Evolutionary conservation across 768 basidiomycete species (phyloP), one percentile per base, ranked within the genome.

Genomic region (Boletus rubescentipes): DNA sequence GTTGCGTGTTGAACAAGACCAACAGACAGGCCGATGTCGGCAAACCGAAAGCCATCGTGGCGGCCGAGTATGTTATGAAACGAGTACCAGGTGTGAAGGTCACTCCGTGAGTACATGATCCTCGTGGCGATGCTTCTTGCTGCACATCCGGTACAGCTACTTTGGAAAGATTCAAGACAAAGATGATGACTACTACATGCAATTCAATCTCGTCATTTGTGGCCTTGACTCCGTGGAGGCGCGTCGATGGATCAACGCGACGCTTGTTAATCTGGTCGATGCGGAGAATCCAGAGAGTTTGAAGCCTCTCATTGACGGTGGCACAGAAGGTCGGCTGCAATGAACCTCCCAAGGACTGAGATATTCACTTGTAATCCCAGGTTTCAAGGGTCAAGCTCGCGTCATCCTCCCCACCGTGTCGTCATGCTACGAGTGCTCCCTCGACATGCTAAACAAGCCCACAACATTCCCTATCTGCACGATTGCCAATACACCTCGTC

Each of bases 161-260:
- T 90, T 86, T 74, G 93, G 93, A 53, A 98, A 96, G 76, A 99
- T 99, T 56, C 97, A 99, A 72, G 97, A 98, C 74, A 98, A 98
- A 69, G 91, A 80, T 57, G 90, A 93, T 51, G 86, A 88, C 36
- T 98, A 96, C 66, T 99, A 98, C 74, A 78, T 91, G 81, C 91
- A 96, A 72, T 99, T 99, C 75, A 92, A 95, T 70, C 80, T 99
- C 45, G 85, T 99, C 61, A 94, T 99, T 57, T 98, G 96, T 63
- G 97, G 97, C 9, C 82, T 99, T 36, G 97, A 99, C 70, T 97
- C 94, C 4, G 90, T 99, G 29, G 93, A 98, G 71, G 97, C 97
- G 18, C 82, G 97, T 36, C 82, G 97, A 51, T 99, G 97, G 97
- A 98, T 99, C 72, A 98, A 97, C 65, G 94, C 96, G 5, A 99